phyloP scores from a whole-genome alignment of 176 grass and related monocot species.

The Paspalum notatum region DNA sequence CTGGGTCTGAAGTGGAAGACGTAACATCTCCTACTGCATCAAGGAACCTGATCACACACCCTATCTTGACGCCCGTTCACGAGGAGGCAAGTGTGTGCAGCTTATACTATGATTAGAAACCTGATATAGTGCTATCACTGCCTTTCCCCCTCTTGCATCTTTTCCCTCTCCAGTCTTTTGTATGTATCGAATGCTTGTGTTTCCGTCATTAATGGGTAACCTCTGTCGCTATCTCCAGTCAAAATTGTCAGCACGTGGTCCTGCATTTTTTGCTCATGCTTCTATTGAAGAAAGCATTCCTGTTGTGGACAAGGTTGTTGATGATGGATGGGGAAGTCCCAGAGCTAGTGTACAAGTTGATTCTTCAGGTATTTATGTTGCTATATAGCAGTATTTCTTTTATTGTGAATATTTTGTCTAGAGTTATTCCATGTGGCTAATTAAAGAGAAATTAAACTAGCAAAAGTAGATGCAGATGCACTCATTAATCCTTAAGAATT shows the following conservation, averaged over 20 bases:
- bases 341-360: constrained; percentile 38
- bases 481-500: background rate
- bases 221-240: constrained; percentile 49
- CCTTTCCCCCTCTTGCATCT: no score
- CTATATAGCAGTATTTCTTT: background rate
- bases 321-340: constrained; percentile 71
- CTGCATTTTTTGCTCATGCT: constrained; percentile 41
- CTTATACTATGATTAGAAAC: constrained; percentile 4
- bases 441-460: background rate
- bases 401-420: constrained; percentile 6
- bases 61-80: constrained; percentile 68
- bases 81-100: constrained; percentile 74
- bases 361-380: constrained; percentile 46
- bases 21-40: constrained; percentile 53
- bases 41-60: constrained; percentile 51
- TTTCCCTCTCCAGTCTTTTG: no score
- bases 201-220: constrained; percentile 4
- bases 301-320: constrained; percentile 89
- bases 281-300: constrained; percentile 68
- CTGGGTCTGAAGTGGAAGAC: constrained; percentile 91
- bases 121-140: background rate
- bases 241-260: constrained; percentile 52
- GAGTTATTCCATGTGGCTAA: background rate
- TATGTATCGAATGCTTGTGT: no score
- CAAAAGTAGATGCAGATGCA: background rate